A percentile compares a stretch with the other conserved stretches of the same genome.
phyloP scores from a whole-genome alignment of 2,329 filamentous ascomycete genomes.

The Aspergillus arachidicola region DNA sequence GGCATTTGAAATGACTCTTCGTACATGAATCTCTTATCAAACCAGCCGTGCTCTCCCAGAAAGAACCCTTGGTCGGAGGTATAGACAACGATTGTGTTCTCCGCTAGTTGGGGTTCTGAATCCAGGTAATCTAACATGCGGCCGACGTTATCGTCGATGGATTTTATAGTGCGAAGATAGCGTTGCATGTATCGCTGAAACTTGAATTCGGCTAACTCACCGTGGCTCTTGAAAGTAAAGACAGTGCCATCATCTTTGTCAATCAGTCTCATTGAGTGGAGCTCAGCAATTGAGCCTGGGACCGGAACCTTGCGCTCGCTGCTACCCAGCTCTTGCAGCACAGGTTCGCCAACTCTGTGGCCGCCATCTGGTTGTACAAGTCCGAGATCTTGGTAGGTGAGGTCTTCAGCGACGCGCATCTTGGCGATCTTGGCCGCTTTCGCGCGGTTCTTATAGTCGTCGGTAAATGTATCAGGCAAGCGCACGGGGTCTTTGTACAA shows the following conservation, averaged over 20 bases:
- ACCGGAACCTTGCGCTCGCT: not conserved
- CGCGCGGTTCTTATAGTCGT: constrained; percentile 59
- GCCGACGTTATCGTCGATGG: constrained; percentile 49
- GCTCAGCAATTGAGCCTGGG: not conserved
- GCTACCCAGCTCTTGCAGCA: constrained; percentile 37
- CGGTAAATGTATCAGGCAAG: constrained; percentile 55
- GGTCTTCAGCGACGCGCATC: constrained; percentile 55
- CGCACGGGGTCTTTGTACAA: constrained; percentile 52
- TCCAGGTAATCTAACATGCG: not conserved
- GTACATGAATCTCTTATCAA: constrained; percentile 62
- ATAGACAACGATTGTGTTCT: constrained; percentile 57
- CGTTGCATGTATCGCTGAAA: constrained; percentile 61
- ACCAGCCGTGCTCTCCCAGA: constrained; percentile 59
- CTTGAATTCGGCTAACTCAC: constrained; percentile 55
- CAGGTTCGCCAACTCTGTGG: not conserved
- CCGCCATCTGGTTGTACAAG: constrained; percentile 56
- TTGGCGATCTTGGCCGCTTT: constrained; percentile 54
- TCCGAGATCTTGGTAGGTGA: constrained; percentile 55
- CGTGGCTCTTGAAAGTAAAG: not conserved
- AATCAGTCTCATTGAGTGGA: not conserved
- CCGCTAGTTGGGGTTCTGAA: constrained; percentile 6
- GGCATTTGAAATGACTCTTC: constrained; percentile 62
- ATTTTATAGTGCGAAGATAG: constrained; percentile 56
- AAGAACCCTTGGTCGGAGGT: constrained; percentile 61
- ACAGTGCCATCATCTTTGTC: not conserved